Percentiles rank a stretch among this genome's conserved stretches.
These are phyloP conservation scores for Fusarium lateritium DNA, from an alignment of 2,329 filamentous ascomycete genomes.

Conservation along the genomic window DNA sequence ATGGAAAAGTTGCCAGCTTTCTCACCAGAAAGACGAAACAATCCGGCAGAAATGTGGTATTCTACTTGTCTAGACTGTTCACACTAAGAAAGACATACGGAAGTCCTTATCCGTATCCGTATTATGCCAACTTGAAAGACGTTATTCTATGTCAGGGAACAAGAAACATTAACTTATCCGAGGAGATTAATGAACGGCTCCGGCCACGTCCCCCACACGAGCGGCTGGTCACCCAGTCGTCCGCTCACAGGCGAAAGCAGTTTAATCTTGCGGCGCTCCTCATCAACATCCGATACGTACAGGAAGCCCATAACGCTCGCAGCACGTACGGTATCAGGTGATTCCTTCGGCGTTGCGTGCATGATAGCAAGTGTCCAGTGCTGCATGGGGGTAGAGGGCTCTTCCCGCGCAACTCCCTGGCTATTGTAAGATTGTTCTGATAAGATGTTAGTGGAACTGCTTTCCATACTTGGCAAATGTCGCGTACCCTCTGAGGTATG, in stretches of 20 bases:
- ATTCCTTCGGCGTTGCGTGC: constrained; percentile 78
- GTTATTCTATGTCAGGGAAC: constrained; percentile 5
- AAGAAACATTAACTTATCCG: constrained; percentile 55
- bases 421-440: constrained; percentile 52
- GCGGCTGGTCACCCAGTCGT: constrained; percentile 81
- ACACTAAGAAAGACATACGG: not conserved
- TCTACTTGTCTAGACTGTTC: not conserved
- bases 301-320: constrained; percentile 92
- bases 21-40: not conserved
- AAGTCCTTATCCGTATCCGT: not conserved
- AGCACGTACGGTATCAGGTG: constrained; percentile 80
- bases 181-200: constrained; percentile 86
- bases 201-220: constrained; percentile 90
- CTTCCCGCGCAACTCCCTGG: constrained; percentile 72
- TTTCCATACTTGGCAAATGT: not conserved
- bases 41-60: not conserved
- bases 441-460: constrained; percentile 23
- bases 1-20: not conserved
- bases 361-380: constrained; percentile 90
- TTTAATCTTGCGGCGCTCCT: constrained; percentile 83
- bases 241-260: constrained; percentile 88
- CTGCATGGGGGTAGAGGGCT: constrained; percentile 77
- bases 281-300: constrained; percentile 93
- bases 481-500: constrained; percentile 72
- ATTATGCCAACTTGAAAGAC: not conserved